Percentiles rank a stretch among this genome's conserved stretches.
Conservation (phyloP, 2,329 filamentous ascomycete genomes). For the Fusarium nelsonii region DNA sequence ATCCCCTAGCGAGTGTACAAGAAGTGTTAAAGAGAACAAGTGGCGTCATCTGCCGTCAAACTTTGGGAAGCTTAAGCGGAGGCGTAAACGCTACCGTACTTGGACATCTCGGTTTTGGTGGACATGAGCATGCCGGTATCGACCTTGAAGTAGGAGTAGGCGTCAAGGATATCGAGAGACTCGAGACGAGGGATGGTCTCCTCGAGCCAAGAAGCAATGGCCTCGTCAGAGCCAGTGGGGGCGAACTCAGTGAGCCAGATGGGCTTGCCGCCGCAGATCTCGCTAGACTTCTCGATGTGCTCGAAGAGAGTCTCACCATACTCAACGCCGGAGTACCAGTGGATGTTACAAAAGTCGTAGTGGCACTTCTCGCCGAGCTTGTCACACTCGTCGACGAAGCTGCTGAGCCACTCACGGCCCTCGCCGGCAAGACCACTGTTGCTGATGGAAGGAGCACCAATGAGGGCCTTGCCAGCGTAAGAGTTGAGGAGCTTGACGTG, state of each 20-base stretch:
- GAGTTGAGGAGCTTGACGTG: slow-evolving; percentile 69
- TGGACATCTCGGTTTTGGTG: slow-evolving; percentile 56
- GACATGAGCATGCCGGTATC: slow-evolving; percentile 58
- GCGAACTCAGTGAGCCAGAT: slow-evolving; percentile 77
- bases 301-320: slow-evolving; percentile 64
- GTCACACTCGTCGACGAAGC: slow-evolving; percentile 65
- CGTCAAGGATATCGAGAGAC: slow-evolving; percentile 62
- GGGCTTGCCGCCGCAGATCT: slow-evolving; percentile 58
- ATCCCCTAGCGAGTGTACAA: slow-evolving; percentile 56
- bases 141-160: slow-evolving; percentile 71
- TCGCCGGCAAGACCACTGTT: slow-evolving; percentile 65
- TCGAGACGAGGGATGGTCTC: slow-evolving; percentile 64
- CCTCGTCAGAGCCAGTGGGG: slow-evolving; percentile 58
- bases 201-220: slow-evolving; percentile 62
- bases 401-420: slow-evolving; percentile 68
- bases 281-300: slow-evolving; percentile 63
- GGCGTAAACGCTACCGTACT: slow-evolving; percentile 64
- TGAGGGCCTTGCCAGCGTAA: slow-evolving; percentile 64
- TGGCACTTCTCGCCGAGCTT: slow-evolving; percentile 57
- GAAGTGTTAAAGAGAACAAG: slow-evolving; percentile 49
- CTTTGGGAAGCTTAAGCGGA: slow-evolving; percentile 47
- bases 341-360: slow-evolving; percentile 71
- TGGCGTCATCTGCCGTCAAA: slow-evolving; percentile 4
- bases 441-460: slow-evolving; percentile 71
- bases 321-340: slow-evolving; percentile 71